These are phyloP conservation scores for Cladophialophora yegresii DNA, from an alignment of 2,329 filamentous ascomycete genomes.

Conservation along the genomic window DNA sequence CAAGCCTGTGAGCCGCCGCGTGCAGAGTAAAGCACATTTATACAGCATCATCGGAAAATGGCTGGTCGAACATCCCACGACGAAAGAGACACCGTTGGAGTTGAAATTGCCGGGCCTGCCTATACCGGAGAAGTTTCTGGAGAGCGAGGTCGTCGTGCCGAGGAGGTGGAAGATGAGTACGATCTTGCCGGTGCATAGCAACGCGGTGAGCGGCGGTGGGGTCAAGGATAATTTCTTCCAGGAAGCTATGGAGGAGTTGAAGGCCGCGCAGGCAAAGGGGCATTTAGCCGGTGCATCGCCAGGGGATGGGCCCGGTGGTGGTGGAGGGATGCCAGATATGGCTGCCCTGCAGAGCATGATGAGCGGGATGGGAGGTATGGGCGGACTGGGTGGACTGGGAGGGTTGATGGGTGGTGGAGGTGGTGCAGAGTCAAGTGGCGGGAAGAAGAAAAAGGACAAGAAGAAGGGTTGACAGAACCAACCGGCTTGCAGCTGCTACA, in stretches of 20 bases:
- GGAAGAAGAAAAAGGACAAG: constrained; percentile 35
- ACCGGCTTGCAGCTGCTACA: background rate
- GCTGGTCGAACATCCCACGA: constrained; percentile 75
- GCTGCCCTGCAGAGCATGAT: constrained; percentile 35
- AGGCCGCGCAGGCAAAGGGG: constrained; percentile 47
- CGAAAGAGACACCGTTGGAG: constrained; percentile 67
- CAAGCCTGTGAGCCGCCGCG: constrained; percentile 49
- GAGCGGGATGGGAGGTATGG: constrained; percentile 35
- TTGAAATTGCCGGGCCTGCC: constrained; percentile 74
- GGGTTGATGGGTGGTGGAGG: constrained; percentile 24
- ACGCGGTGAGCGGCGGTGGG: constrained; percentile 87
- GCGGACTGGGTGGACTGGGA: constrained; percentile 33
- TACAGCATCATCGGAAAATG: constrained; percentile 78
- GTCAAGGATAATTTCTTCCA: constrained; percentile 93
- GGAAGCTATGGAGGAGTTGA: constrained; percentile 96
- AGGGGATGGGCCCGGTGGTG: constrained; percentile 48
- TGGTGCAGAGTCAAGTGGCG: constrained; percentile 22
- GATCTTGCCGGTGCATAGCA: constrained; percentile 81
- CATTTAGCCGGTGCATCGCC: constrained; percentile 51
- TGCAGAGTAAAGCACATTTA: constrained; percentile 82
- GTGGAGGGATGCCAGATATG: constrained; percentile 39
- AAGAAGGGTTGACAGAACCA: constrained; percentile 29
- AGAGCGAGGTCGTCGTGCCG: constrained; percentile 72
- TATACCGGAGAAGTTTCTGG: constrained; percentile 66
- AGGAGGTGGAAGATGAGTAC: constrained; percentile 87